These are phyloP conservation scores for Phialocephala sp. DNA, from an alignment of 2,329 filamentous ascomycete species.

Conservation along the genomic window DNA sequence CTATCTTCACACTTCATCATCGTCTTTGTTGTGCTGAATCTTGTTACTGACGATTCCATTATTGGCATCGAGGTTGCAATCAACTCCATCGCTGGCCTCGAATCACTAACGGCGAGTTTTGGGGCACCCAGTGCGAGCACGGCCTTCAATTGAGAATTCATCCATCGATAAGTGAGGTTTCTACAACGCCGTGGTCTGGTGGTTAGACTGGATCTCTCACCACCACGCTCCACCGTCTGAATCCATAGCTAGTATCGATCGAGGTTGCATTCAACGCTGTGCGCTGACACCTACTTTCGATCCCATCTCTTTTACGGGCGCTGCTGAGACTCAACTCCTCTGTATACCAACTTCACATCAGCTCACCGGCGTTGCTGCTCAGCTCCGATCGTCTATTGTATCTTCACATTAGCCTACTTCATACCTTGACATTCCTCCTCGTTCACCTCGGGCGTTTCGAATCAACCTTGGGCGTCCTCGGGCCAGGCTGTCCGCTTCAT, in stretches of 20 bases:
- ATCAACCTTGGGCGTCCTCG: conserved; percentile 4
- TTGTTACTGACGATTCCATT: neutral
- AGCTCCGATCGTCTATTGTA: neutral
- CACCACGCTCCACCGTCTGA: neutral
- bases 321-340: conserved; percentile 5
- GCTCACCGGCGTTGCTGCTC: conserved; percentile 3
- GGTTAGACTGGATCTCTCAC: too few species aligned
- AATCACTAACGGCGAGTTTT: neutral
- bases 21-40: neutral
- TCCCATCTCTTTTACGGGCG: neutral
- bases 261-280: conserved; percentile 4
- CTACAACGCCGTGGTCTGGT: neutral
- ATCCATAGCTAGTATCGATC: neutral
- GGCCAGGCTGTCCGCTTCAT: neutral
- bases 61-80: neutral
- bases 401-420: conserved; percentile 13
- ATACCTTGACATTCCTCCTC: neutral
- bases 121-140: neutral
- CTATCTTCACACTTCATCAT: neutral
- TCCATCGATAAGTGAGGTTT: neutral
- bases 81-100: neutral
- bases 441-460: neutral
- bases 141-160: neutral
- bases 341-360: conserved; percentile 6
- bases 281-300: conserved; percentile 6